phyloP scores from a whole-genome alignment of 345 rosid species.

The Combretum micranthum region DNA sequence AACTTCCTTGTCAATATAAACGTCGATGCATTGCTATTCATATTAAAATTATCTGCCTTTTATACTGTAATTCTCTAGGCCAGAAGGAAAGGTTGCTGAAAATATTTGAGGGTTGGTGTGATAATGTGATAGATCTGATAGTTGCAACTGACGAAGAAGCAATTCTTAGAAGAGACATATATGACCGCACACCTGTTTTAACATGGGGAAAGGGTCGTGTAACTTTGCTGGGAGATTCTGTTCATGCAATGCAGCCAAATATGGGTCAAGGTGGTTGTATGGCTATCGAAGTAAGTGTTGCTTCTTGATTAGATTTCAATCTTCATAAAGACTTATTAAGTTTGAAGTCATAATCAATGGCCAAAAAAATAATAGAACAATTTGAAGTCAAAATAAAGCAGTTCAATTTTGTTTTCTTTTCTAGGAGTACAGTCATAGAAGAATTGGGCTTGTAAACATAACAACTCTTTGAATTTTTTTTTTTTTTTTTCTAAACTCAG shows the following conservation, averaged over 20 bases:
- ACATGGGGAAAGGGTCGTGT: slow-evolving; percentile 92
- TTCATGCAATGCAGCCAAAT: slow-evolving; percentile 97
- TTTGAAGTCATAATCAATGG: too few relatives aligned
- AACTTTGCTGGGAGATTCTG: slow-evolving; percentile 86
- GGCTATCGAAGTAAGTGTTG: slow-evolving; percentile 77
- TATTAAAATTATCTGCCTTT: not conserved
- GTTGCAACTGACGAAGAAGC: slow-evolving; percentile 71
- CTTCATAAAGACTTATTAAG: too few relatives aligned
- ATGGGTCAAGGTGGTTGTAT: slow-evolving; percentile 98
- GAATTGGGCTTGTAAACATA: too few relatives aligned
- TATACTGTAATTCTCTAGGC: slow-evolving; percentile 24
- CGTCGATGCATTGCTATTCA: too few relatives aligned
- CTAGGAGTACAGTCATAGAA: too few relatives aligned
- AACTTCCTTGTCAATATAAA: too few relatives aligned
- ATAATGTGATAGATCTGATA: slow-evolving; percentile 71
- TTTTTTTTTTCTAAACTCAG: too few relatives aligned
- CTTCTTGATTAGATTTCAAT: not conserved
- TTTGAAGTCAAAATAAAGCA: too few relatives aligned
- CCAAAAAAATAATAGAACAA: too few relatives aligned
- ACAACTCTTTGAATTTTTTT: too few relatives aligned
- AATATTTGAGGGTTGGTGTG: slow-evolving; percentile 92
- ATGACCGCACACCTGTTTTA: slow-evolving; percentile 59
- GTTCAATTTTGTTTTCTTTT: too few relatives aligned
- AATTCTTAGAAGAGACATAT: slow-evolving; percentile 83
- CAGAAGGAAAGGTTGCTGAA: slow-evolving; percentile 71